Evolutionary conservation across 176 grass and related monocot genomes (phyloP), one percentile per base, ranked within the genome.

Genomic region (Lolium rigidum): DNA sequence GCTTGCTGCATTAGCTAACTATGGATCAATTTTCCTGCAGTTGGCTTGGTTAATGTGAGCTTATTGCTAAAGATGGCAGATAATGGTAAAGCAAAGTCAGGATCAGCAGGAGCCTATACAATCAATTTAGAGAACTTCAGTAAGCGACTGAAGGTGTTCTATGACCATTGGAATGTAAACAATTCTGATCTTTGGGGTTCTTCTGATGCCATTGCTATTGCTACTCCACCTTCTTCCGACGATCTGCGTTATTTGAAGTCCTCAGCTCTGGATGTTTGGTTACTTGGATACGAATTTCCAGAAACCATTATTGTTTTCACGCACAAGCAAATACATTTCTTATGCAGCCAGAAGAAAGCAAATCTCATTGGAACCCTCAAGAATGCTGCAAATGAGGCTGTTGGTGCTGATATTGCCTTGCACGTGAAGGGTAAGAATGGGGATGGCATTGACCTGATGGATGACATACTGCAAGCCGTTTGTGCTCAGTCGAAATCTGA

Each of bases 361-460:
- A 87, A 37, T 22, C 92, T 94, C 48, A 81, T 89, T 72, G 83
- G 87, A 64, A 88, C 89, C 7, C 46, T 94, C 22, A 87, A 91
- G 59, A 87, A 79, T 68, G 72, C 84, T 81, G 90, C 89, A 14
- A 91, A 80, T 47, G 86, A 82, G 49, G 74, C 76, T 64, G 86
- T 91, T 63, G 80, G 66, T 62, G 69, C 70, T 46, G 80, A 95
- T 38, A 79, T 95, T 93, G 64, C 93, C 6, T 86, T 98, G 76
- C 95, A 98, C 82, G 83, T 95, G 59, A 98, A 94, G 67, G 64
- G 80, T 52, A 95, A 92, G 78, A 93, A 89, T 76, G 91, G 88
- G 74, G 89, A 93, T 87, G 91, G 91, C 16, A 69, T 86, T 20
- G 55, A 84, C 49, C 75, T 93, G 69, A 98, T 93, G 95, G 91